Conservation (phyloP, 2,329 filamentous ascomycete species). For the Furcasterigmium sp. region DNA sequence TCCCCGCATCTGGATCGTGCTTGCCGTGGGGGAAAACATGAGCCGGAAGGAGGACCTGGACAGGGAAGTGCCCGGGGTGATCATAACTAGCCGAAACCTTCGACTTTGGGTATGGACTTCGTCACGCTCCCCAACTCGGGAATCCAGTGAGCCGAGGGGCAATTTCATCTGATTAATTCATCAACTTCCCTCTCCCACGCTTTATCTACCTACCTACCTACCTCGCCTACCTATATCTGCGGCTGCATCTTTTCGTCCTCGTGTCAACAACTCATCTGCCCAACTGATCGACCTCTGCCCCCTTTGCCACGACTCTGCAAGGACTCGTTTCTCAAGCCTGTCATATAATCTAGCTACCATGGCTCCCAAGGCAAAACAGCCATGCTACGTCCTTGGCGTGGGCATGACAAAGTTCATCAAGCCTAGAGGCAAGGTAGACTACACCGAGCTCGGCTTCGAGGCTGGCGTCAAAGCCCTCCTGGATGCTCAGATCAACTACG, state of each 20-base stretch:
- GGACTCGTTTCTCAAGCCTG: not conserved
- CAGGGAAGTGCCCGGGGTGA: not conserved
- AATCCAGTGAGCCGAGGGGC: not conserved
- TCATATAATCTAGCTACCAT: slow-evolving; percentile 26
- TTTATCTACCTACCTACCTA: no score
- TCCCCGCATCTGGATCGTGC: not conserved
- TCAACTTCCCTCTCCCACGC: not conserved
- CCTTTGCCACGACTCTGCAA: not conserved
- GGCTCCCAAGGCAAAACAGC: slow-evolving; percentile 42
- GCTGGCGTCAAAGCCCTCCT: slow-evolving; percentile 83
- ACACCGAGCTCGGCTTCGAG: slow-evolving; percentile 90
- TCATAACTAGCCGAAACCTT: not conserved
- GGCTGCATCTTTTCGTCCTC: no score
- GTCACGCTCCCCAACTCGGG: not conserved
- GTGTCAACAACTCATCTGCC: not conserved
- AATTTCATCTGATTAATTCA: not conserved
- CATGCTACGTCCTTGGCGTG: slow-evolving; percentile 86
- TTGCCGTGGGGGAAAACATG: not conserved
- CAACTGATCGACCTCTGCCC: not conserved
- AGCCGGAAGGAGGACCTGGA: no score
- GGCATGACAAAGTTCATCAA: slow-evolving; percentile 99
- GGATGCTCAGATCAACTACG: slow-evolving; percentile 88
- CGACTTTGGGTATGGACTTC: no score
- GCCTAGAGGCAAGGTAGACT: slow-evolving; percentile 88
- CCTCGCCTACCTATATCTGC: no score